Percentiles rank a stretch among this genome's conserved stretches.
These are phyloP conservation scores for Phragmites australis DNA, from an alignment of 176 grass and related monocot species.

Conservation along the genomic window DNA sequence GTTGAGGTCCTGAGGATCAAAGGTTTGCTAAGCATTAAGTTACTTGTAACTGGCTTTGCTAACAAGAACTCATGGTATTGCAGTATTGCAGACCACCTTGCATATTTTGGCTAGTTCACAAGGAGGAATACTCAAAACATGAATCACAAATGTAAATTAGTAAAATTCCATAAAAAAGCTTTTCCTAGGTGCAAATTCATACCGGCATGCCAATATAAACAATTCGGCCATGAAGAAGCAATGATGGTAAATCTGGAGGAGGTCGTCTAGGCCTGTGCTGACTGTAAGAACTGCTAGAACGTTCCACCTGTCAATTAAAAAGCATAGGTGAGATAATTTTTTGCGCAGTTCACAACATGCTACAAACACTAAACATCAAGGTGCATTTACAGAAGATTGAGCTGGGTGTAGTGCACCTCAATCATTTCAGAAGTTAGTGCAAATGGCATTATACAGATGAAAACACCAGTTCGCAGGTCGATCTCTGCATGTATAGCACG, in stretches of 20 bases:
- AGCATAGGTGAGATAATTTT: background rate
- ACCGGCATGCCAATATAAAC: slow-evolving; percentile 90
- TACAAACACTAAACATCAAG: slow-evolving; percentile 21
- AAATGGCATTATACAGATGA: background rate
- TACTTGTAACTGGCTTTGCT: no score
- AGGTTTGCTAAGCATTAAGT: no score
- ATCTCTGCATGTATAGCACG: background rate
- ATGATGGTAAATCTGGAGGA: slow-evolving; percentile 79
- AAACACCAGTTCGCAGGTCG: background rate
- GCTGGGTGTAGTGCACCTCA: background rate
- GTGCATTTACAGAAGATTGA: background rate
- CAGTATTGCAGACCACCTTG: no score
- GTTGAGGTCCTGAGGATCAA: no score
- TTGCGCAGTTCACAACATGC: slow-evolving; percentile 11
- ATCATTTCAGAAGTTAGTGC: slow-evolving; percentile 13
- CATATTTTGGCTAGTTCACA: no score
- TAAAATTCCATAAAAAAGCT: background rate
- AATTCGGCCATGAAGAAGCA: slow-evolving; percentile 76
- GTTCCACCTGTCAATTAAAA: slow-evolving; percentile 51
- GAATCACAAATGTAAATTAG: background rate
- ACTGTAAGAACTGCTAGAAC: slow-evolving; percentile 67
- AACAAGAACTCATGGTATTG: no score
- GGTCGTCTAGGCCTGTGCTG: slow-evolving; percentile 52
- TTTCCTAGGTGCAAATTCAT: slow-evolving; percentile 35
- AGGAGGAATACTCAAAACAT: no score